phyloP scores from a whole-genome alignment of 208 protist species.

The Trypanosoma boissoni region DNA sequence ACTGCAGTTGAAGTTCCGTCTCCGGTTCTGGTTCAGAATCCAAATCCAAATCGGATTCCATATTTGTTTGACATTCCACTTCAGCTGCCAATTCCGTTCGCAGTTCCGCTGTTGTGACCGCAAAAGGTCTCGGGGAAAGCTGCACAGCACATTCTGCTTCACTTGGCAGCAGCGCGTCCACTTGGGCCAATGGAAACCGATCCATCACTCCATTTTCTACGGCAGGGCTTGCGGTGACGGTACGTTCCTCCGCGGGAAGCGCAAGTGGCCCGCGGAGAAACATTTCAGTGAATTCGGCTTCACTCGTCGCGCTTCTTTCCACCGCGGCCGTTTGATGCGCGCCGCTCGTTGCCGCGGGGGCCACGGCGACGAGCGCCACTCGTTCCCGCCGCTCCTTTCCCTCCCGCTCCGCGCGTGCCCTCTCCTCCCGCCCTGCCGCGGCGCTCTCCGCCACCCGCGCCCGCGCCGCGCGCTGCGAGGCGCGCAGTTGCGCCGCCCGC shows the following conservation, averaged over 20 bases:
- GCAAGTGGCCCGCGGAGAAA: slow-evolving; percentile 11
- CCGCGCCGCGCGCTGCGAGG: slow-evolving; percentile 26
- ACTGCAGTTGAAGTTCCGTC: too few relatives aligned
- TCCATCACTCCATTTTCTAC: not conserved
- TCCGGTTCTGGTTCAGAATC: too few relatives aligned
- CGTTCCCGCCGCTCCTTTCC: slow-evolving; percentile 7
- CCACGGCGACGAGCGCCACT: too few relatives aligned
- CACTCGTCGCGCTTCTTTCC: slow-evolving; percentile 1
- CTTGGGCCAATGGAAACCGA: slow-evolving; percentile 6
- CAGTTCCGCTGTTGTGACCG: not conserved
- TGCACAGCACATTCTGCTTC: slow-evolving; percentile 6
- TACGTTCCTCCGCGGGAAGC: not conserved
- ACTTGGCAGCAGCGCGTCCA: slow-evolving; percentile 8
- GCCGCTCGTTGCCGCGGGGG: too few relatives aligned
- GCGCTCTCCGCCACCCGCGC: slow-evolving; percentile 28
- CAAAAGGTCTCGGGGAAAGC: slow-evolving; percentile 2
- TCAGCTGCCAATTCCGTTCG: not conserved
- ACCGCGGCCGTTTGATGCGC: too few relatives aligned
- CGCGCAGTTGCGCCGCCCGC: slow-evolving; percentile 14
- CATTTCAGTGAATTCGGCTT: slow-evolving; percentile 13
- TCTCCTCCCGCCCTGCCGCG: slow-evolving; percentile 21
- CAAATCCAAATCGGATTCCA: not conserved
- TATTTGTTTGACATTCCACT: not conserved
- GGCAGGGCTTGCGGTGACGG: too few relatives aligned
- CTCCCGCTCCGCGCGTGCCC: slow-evolving; percentile 12